A percentile compares a stretch with the other conserved stretches of the same genome.
Conservation (phyloP, 2,329 filamentous ascomycete genomes). For the Aspergillus quadricinctus region DNA sequence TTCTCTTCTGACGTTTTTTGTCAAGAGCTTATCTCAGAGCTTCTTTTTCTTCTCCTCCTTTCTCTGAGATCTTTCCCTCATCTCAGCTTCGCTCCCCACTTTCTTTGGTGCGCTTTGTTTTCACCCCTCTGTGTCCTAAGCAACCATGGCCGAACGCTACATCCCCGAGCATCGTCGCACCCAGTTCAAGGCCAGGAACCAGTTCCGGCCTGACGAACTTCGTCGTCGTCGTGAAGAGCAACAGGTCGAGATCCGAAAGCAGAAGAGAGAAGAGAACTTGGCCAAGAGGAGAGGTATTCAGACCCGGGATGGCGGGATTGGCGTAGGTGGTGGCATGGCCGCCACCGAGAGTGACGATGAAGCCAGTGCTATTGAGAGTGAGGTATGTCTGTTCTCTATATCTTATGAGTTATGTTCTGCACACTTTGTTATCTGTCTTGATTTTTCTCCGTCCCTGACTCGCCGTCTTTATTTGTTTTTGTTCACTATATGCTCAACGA, state of each 20-base stretch:
- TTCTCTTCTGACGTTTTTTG: constrained; percentile 24
- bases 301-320: constrained; percentile 64
- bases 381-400: constrained; percentile 60
- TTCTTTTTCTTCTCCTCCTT: constrained; percentile 19
- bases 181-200: constrained; percentile 99
- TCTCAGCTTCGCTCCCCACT: constrained; percentile 1
- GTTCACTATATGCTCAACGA: constrained; percentile 16
- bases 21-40: constrained; percentile 12
- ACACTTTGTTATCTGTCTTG: constrained; percentile 1
- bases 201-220: constrained; percentile 98
- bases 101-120: constrained; percentile 27
- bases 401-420: constrained; percentile 16
- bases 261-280: constrained; percentile 97
- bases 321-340: constrained; percentile 59
- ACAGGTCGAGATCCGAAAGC: constrained; percentile 98
- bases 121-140: constrained; percentile 24
- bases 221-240: constrained; percentile 97
- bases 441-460: background rate
- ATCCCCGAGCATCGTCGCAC: constrained; percentile 99
- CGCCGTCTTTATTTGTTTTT: constrained; percentile 24
- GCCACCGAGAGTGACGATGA: constrained; percentile 98
- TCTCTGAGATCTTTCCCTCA: constrained; percentile 1
- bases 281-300: constrained; percentile 96
- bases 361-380: constrained; percentile 85
- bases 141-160: constrained; percentile 93